These are phyloP conservation scores for Venturia nashicola DNA, from an alignment of 2,329 filamentous ascomycete species.

Conservation along the genomic window DNA sequence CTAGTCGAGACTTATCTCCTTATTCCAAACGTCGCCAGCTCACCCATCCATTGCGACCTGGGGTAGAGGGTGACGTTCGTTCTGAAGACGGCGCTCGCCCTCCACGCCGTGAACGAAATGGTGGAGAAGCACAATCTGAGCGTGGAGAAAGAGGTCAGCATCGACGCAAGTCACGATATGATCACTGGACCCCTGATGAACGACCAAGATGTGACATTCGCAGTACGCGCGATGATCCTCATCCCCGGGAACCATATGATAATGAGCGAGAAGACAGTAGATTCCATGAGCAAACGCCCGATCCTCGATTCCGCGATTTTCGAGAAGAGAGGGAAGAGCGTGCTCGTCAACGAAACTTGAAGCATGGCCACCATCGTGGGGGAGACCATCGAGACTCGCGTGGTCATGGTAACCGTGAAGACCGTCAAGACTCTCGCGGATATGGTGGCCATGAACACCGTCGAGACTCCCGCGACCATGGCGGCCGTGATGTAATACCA, in stretches of 20 bases:
- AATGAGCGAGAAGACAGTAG: background rate
- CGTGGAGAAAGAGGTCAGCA: background rate
- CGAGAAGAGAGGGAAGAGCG: background rate
- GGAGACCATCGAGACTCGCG: too few species aligned
- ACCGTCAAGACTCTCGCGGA: too few species aligned
- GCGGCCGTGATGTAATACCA: background rate
- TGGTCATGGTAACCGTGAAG: too few species aligned
- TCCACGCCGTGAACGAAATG: background rate
- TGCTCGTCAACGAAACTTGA: background rate
- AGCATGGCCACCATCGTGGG: background rate
- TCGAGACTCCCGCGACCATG: too few species aligned
- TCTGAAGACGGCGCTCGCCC: background rate
- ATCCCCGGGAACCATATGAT: too few species aligned
- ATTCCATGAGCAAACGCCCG: background rate
- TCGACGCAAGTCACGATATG: background rate
- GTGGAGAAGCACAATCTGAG: background rate
- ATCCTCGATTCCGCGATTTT: background rate
- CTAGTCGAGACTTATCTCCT: background rate
- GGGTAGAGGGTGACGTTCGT: background rate
- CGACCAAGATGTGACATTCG: background rate
- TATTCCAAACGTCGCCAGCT: background rate
- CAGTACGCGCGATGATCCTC: background rate
- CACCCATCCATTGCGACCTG: background rate
- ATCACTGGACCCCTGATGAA: background rate
- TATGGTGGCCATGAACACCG: too few species aligned